Conservation (phyloP, 1,139 yeast species). For the Magnusiomyces suaveolens region DNA sequence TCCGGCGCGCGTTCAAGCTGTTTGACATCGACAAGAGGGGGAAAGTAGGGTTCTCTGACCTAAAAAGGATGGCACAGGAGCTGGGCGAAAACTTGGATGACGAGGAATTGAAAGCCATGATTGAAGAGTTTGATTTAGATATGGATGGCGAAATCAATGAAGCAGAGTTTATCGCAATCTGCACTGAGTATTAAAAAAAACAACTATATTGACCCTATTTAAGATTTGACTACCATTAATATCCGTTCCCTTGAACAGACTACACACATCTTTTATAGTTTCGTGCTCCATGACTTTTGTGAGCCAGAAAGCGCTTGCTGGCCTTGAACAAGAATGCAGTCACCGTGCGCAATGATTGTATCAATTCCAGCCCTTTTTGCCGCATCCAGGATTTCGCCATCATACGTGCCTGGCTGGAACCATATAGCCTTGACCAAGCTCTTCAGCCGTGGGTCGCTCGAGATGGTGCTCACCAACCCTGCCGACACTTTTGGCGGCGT, state of each 20-base stretch:
- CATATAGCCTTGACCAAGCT: slow-evolving; percentile 48
- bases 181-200: slow-evolving; percentile 46
- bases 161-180: slow-evolving; percentile 85
- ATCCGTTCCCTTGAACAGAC: too few species aligned
- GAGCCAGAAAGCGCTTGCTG: slow-evolving; percentile 2
- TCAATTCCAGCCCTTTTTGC: slow-evolving; percentile 33
- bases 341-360: slow-evolving; percentile 46
- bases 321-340: slow-evolving; percentile 64
- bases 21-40: slow-evolving; percentile 90
- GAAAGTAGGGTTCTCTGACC: slow-evolving; percentile 54
- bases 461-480: slow-evolving; percentile 39
- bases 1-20: slow-evolving; percentile 76
- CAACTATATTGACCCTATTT: too few species aligned
- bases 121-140: slow-evolving; percentile 92
- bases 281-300: neutral
- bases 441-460: slow-evolving; percentile 15
- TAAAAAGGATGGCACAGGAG: slow-evolving; percentile 85
- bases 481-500: slow-evolving; percentile 62
- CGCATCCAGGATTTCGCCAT: slow-evolving; percentile 41
- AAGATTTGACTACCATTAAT: neutral
- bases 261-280: neutral
- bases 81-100: slow-evolving; percentile 87
- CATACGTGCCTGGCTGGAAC: slow-evolving; percentile 78
- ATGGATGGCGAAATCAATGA: slow-evolving; percentile 93
- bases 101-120: slow-evolving; percentile 92